A percentile compares a stretch with the other conserved stretches of the same genome.
phyloP scores from a whole-genome alignment of 1,284 basidiomycete species.

The Puccinia horiana region DNA sequence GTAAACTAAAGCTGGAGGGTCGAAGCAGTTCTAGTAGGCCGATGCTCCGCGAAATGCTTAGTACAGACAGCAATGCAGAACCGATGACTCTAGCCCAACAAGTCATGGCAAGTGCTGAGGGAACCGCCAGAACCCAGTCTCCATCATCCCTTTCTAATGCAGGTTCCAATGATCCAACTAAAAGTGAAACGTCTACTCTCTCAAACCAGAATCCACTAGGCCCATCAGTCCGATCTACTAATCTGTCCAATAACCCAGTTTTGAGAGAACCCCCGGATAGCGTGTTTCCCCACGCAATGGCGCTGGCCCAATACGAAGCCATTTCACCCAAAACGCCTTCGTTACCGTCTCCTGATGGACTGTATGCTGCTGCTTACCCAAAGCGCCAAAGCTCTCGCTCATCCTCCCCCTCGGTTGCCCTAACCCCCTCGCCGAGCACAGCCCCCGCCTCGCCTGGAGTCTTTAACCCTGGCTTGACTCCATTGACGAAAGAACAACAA shows the following conservation, averaged over 20 bases:
- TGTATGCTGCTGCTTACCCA: conserved; percentile 3
- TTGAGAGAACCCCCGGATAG: conserved; percentile 16
- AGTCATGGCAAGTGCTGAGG: conserved; percentile 15
- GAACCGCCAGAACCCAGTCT: background rate
- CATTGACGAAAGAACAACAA: conserved; percentile 36
- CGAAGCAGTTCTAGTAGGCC: conserved; percentile 9
- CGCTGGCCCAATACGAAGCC: conserved; percentile 35
- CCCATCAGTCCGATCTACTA: conserved; percentile 6
- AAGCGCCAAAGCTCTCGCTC: conserved; percentile 3
- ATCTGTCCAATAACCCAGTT: background rate
- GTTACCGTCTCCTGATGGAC: conserved; percentile 15
- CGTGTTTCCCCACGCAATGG: conserved; percentile 31
- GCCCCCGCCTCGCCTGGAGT: background rate
- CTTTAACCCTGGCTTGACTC: background rate
- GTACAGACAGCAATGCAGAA: background rate
- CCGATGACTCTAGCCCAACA: conserved; percentile 31
- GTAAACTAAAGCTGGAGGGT: background rate
- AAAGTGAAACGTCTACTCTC: conserved; percentile 17
- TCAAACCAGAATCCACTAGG: conserved; percentile 20
- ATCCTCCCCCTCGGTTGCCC: background rate
- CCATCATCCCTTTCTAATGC: conserved; percentile 19
- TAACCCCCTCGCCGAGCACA: conserved; percentile 3
- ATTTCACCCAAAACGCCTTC: conserved; percentile 36
- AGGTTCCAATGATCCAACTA: conserved; percentile 13
- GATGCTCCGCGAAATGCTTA: conserved; percentile 23